phyloP scores from a whole-genome alignment of 2,329 filamentous ascomycete species.

The Aspergillus aculeatus region DNA sequence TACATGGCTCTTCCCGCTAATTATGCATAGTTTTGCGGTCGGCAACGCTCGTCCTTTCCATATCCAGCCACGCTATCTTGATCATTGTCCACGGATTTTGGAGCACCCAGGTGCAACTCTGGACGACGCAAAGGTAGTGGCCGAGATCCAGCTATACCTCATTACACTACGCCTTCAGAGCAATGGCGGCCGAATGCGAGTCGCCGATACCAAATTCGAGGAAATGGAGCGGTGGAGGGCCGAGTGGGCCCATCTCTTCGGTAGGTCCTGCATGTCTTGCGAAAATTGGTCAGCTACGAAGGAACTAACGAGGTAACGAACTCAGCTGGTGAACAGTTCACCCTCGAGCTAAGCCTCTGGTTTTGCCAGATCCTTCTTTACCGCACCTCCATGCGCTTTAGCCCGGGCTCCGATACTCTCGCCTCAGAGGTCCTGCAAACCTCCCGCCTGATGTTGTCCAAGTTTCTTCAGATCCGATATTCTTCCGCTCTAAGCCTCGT shows the following conservation, averaged over 20 bases:
- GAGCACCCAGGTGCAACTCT: conserved; percentile 30
- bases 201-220: conserved; percentile 30
- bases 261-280: conserved; percentile 16
- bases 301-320: background rate
- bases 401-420: conserved; percentile 27
- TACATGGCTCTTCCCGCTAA: conserved; percentile 10
- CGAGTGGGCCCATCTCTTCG: conserved; percentile 34
- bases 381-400: conserved; percentile 29
- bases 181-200: conserved; percentile 26
- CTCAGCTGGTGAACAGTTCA: conserved; percentile 30
- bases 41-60: conserved; percentile 34
- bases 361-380: conserved; percentile 38
- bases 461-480: conserved; percentile 30
- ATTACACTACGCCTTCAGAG: conserved; percentile 30
- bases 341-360: conserved; percentile 34
- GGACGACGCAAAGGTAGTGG: conserved; percentile 32
- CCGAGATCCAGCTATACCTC: conserved; percentile 34
- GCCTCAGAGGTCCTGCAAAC: conserved; percentile 29
- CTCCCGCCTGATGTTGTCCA: conserved; percentile 31
- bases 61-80: conserved; percentile 29
- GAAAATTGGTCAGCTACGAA: background rate
- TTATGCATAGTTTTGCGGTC: conserved; percentile 25
- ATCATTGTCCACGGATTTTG: conserved; percentile 32
- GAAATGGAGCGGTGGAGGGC: conserved; percentile 37
- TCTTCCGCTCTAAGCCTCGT: conserved; percentile 27